Percentiles rank a stretch among this genome's conserved stretches.
These are phyloP conservation scores for Exobasidium cylindrosporum DNA, from an alignment of 1,284 basidiomycete genomes.

Conservation along the genomic window DNA sequence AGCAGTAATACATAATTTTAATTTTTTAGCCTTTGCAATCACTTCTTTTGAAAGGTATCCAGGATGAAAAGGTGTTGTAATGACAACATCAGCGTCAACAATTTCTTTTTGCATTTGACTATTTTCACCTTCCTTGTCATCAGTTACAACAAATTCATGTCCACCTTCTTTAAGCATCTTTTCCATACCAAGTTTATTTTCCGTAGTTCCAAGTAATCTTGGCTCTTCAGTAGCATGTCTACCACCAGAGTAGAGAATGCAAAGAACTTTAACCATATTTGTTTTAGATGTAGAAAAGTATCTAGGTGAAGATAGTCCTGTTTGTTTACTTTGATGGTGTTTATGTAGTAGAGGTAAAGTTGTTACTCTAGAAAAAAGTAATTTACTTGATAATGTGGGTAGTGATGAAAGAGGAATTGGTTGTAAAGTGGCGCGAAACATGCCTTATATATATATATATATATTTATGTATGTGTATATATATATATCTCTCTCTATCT, in stretches of 20 bases:
- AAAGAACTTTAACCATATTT: conserved; percentile 2
- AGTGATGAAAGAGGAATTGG: neutral
- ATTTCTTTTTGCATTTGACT: conserved; percentile 85
- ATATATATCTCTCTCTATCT: too few relatives aligned
- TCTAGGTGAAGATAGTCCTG: too few relatives aligned
- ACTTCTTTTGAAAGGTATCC: conserved; percentile 82
- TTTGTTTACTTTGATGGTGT: too few relatives aligned
- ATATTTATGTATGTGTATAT: too few relatives aligned
- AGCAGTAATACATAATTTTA: conserved; percentile 88
- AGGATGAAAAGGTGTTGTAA: conserved; percentile 80
- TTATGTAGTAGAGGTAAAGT: neutral
- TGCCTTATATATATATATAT: too few relatives aligned
- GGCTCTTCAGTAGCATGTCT: conserved; percentile 74
- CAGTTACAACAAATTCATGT: conserved; percentile 68
- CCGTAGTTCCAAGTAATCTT: conserved; percentile 80
- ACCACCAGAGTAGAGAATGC: conserved; percentile 33
- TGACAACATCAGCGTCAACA: conserved; percentile 60
- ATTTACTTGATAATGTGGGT: neutral
- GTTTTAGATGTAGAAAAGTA: too few relatives aligned
- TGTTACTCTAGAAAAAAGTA: neutral
- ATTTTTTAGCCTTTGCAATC: conserved; percentile 76
- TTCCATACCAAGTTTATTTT: conserved; percentile 65
- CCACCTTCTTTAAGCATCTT: conserved; percentile 64
- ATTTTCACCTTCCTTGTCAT: conserved; percentile 81
- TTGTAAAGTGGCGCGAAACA: too few relatives aligned